Conservation (phyloP, 352 stramenopile species). For the Pythium monospermum region DNA sequence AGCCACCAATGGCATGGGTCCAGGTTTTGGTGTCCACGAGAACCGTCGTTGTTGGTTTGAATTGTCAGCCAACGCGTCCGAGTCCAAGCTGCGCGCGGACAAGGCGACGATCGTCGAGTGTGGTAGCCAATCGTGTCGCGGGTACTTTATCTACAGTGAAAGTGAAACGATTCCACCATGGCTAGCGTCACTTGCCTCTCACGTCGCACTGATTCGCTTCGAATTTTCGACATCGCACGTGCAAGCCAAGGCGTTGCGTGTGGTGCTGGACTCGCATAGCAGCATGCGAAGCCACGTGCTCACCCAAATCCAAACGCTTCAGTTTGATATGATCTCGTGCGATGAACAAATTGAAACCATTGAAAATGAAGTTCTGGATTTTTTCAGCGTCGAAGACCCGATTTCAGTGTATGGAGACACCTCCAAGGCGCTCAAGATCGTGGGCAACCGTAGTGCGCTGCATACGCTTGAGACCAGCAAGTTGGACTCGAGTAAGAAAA, state of each 20-base stretch:
- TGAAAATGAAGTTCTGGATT: constrained; percentile 59
- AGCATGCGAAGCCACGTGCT: constrained; percentile 25
- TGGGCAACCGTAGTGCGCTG: constrained; percentile 48
- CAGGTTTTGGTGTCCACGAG: background rate
- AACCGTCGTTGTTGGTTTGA: constrained; percentile 36
- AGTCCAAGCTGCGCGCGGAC: background rate
- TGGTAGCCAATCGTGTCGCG: constrained; percentile 30
- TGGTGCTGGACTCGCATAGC: constrained; percentile 29
- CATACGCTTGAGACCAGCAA: constrained; percentile 44
- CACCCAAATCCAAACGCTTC: constrained; percentile 44
- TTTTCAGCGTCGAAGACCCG: constrained; percentile 39
- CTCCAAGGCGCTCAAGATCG: constrained; percentile 46
- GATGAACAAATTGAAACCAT: constrained; percentile 52
- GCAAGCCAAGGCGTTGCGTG: constrained; percentile 23
- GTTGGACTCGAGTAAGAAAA: constrained; percentile 30
- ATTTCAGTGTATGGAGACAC: constrained; percentile 39
- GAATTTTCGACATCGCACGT: constrained; percentile 35
- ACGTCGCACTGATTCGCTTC: constrained; percentile 41
- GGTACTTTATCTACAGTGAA: constrained; percentile 49
- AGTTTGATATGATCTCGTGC: constrained; percentile 39
- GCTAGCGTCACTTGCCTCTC: constrained; percentile 34
- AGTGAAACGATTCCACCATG: constrained; percentile 26
- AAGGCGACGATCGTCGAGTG: constrained; percentile 32
- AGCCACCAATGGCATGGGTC: background rate
- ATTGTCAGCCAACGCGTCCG: constrained; percentile 1